Evolutionary conservation across 2,329 filamentous ascomycete genomes (phyloP).

Genomic region (Calonectria leucothoes): DNA sequence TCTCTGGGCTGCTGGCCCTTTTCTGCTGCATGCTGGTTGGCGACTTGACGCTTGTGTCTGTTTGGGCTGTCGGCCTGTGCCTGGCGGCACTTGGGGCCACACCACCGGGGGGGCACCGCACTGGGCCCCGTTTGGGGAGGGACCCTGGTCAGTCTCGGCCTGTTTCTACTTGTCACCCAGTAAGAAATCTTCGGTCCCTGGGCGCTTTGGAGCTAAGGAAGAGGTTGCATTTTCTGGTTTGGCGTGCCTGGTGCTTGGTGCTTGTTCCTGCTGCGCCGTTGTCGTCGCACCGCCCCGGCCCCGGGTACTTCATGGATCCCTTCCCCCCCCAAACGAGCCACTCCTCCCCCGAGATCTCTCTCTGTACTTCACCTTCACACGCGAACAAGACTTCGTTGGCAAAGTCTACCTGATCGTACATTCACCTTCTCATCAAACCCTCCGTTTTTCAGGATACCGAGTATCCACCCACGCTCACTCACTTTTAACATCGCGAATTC

Average conservation of each 20-base stretch:
- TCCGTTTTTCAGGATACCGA: conserved; percentile 40
- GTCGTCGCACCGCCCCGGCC: conserved; percentile 15
- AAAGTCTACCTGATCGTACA: conserved; percentile 57
- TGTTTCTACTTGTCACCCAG: conserved; percentile 20
- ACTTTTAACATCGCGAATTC: conserved; percentile 15
- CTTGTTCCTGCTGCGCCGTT: conserved; percentile 28
- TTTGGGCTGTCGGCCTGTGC: conserved; percentile 22
- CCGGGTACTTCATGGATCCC: conserved; percentile 39
- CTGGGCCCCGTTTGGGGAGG: conserved; percentile 1
- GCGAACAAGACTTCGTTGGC: conserved; percentile 64
- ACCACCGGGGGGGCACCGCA: not conserved
- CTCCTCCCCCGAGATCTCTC: conserved; percentile 28
- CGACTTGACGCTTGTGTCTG: conserved; percentile 7
- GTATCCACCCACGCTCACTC: conserved; percentile 32
- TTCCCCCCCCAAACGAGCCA: conserved; percentile 26
- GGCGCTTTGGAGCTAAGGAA: conserved; percentile 7
- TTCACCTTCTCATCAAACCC: conserved; percentile 35
- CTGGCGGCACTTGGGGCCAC: conserved; percentile 23
- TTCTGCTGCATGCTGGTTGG: not conserved
- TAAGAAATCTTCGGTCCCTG: conserved; percentile 16
- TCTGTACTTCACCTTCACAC: conserved; percentile 36
- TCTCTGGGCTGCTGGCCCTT: not conserved
- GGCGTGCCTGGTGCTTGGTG: conserved; percentile 22
- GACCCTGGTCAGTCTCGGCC: conserved; percentile 24
- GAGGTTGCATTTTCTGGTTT: conserved; percentile 7